Conservation (phyloP, 1,139 yeast genomes). For the Geotrichum histeridarum region DNA sequence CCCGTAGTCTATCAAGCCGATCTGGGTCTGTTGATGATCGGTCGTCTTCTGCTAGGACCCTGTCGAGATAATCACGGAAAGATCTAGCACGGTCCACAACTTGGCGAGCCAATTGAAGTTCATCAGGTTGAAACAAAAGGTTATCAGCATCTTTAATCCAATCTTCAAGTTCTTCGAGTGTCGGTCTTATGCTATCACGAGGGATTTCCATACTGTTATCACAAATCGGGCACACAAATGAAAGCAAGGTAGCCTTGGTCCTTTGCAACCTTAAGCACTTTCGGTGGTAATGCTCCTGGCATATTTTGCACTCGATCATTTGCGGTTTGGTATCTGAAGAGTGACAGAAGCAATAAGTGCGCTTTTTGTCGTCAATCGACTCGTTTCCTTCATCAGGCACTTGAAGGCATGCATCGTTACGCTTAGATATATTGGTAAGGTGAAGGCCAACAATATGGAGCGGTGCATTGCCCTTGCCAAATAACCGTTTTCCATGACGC, state of each 20-base stretch:
- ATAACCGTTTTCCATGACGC: constrained; percentile 39
- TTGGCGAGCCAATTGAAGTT: constrained; percentile 29
- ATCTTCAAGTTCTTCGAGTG: constrained; percentile 36
- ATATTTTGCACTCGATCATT: constrained; percentile 75
- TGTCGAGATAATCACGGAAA: constrained; percentile 30
- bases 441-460: constrained; percentile 34
- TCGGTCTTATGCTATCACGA: constrained; percentile 36
- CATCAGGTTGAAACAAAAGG: constrained; percentile 33
- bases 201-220: constrained; percentile 39
- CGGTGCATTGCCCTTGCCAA: constrained; percentile 40
- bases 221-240: constrained; percentile 67
- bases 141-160: constrained; percentile 27
- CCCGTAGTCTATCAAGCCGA: constrained; percentile 33
- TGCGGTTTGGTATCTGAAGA: constrained; percentile 54
- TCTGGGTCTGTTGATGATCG: not conserved
- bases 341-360: constrained; percentile 64
- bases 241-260: constrained; percentile 31
- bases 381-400: constrained; percentile 37
- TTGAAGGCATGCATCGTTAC: constrained; percentile 41
- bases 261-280: constrained; percentile 51
- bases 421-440: constrained; percentile 36
- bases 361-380: constrained; percentile 22
- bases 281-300: constrained; percentile 79
- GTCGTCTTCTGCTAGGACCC: not conserved
- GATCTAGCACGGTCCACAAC: constrained; percentile 35